Evolutionary conservation across 306 rosid genomes (phyloP).

Genomic region (Clitoria ternatea): DNA sequence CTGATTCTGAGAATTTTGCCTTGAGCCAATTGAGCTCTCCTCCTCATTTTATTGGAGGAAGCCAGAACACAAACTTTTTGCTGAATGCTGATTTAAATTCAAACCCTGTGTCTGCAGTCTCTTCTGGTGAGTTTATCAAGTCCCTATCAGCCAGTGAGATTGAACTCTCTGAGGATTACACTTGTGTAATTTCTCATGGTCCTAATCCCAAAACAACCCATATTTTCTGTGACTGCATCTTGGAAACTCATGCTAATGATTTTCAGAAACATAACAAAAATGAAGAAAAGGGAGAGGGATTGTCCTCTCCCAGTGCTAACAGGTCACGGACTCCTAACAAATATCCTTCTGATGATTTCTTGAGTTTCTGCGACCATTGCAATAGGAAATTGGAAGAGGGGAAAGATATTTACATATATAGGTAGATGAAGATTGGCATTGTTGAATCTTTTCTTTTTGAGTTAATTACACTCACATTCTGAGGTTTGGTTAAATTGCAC

Average conservation of each 20-base stretch:
- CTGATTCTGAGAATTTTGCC: constrained; percentile 21
- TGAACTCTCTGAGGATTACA: constrained; percentile 88
- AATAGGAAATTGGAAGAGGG: constrained; percentile 78
- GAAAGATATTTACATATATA: constrained; percentile 81
- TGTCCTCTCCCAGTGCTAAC: neutral
- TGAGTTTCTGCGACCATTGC: constrained; percentile 67
- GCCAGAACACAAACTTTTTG: constrained; percentile 31
- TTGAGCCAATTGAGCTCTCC: constrained; percentile 30
- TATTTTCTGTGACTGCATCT: constrained; percentile 75
- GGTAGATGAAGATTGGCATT: constrained; percentile 48
- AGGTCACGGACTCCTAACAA: constrained; percentile 25
- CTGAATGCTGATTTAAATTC: constrained; percentile 19
- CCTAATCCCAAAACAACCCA: constrained; percentile 77
- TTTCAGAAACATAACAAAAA: constrained; percentile 20
- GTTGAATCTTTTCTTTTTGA: constrained; percentile 3
- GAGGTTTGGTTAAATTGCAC: too few relatives aligned
- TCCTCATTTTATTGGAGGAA: constrained; percentile 47
- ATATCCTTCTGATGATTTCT: constrained; percentile 43
- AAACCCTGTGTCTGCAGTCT: constrained; percentile 30
- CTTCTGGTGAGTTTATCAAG: constrained; percentile 36
- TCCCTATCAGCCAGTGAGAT: constrained; percentile 66
- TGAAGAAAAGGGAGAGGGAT: constrained; percentile 33
- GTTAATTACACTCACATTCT: too few relatives aligned
- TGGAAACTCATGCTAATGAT: constrained; percentile 48
- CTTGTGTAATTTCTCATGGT: constrained; percentile 84